These are phyloP conservation scores for Penicillium turbatum DNA, from an alignment of 495 filamentous ascomycete genomes.

Conservation along the genomic window DNA sequence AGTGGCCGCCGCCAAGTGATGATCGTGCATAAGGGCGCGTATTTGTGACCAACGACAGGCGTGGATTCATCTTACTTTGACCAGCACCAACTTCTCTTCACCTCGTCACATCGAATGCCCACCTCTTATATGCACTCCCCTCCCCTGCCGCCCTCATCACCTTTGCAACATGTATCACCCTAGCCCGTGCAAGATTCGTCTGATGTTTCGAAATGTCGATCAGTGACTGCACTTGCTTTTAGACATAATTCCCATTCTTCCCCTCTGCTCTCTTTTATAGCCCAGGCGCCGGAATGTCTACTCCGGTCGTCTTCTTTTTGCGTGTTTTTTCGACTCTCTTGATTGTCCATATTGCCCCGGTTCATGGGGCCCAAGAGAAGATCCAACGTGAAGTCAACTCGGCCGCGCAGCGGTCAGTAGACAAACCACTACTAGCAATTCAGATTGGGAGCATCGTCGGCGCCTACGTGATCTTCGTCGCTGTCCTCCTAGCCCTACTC, in stretches of 20 bases:
- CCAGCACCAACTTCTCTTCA: slow-evolving; percentile 20
- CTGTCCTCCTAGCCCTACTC: slow-evolving; percentile 61
- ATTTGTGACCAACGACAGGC: slow-evolving; percentile 33
- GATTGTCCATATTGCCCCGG: slow-evolving; percentile 7
- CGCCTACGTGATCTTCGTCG: slow-evolving; percentile 70
- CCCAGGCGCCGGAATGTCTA: slow-evolving; percentile 22
- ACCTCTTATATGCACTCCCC: slow-evolving; percentile 21
- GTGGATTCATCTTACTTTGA: slow-evolving; percentile 6
- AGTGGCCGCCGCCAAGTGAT: slow-evolving; percentile 25
- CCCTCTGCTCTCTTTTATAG: slow-evolving; percentile 11
- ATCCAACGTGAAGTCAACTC: slow-evolving; percentile 12
- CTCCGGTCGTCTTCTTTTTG: slow-evolving; percentile 10
- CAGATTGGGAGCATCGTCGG: slow-evolving; percentile 77
- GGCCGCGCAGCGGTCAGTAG: slow-evolving; percentile 20
- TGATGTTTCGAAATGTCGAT: slow-evolving; percentile 23
- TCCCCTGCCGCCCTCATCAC: slow-evolving; percentile 24
- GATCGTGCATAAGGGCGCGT: slow-evolving; percentile 33
- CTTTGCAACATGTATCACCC: slow-evolving; percentile 20
- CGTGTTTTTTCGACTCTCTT: slow-evolving; percentile 10
- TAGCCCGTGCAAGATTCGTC: slow-evolving; percentile 18
- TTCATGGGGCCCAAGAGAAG: slow-evolving; percentile 8
- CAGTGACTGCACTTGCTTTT: slow-evolving; percentile 20
- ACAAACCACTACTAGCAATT: slow-evolving; percentile 60
- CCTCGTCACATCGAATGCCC: slow-evolving; percentile 32
- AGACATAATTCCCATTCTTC: slow-evolving; percentile 13